Evolutionary conservation across 768 basidiomycete species (phyloP).

Genomic region (Suillus clintonianus): DNA sequence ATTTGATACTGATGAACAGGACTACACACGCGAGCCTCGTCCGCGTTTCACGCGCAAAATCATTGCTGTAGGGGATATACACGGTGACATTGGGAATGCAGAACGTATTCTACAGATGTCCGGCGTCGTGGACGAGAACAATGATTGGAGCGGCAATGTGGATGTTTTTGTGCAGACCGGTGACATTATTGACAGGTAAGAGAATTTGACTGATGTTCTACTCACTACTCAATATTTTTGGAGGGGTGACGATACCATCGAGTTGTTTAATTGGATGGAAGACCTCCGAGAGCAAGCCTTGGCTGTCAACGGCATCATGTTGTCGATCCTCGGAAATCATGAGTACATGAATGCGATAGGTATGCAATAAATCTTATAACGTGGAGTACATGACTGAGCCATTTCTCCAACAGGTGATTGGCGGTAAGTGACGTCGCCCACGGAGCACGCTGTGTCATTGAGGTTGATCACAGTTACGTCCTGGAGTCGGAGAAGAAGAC

Average conservation of each 20-base stretch:
- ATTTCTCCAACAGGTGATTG: constrained; percentile 65
- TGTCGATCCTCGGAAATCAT: constrained; percentile 90
- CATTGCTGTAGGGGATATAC: constrained; percentile 89
- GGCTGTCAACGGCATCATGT: constrained; percentile 65
- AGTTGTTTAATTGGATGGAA: constrained; percentile 85
- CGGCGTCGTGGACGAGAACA: constrained; percentile 67
- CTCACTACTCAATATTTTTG: constrained; percentile 11
- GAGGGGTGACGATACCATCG: constrained; percentile 89
- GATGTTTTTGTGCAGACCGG: constrained; percentile 94
- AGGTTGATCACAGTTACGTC: constrained; percentile 64
- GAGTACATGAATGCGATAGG: constrained; percentile 94
- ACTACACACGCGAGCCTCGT: constrained; percentile 19
- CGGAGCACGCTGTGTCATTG: constrained; percentile 7
- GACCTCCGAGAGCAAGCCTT: constrained; percentile 74
- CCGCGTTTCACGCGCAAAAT: constrained; percentile 50
- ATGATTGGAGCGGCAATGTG: constrained; percentile 80
- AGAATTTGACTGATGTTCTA: not conserved
- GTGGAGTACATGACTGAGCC: constrained; percentile 6
- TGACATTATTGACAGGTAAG: constrained; percentile 90
- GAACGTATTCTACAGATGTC: constrained; percentile 80
- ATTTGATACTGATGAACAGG: not conserved
- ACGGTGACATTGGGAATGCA: constrained; percentile 85
- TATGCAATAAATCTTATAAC: constrained; percentile 25
- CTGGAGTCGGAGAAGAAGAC: constrained; percentile 79
- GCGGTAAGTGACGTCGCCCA: constrained; percentile 50